Evolutionary conservation across 2,329 filamentous ascomycete species (phyloP).

Genomic region (Septoria petroselini): DNA sequence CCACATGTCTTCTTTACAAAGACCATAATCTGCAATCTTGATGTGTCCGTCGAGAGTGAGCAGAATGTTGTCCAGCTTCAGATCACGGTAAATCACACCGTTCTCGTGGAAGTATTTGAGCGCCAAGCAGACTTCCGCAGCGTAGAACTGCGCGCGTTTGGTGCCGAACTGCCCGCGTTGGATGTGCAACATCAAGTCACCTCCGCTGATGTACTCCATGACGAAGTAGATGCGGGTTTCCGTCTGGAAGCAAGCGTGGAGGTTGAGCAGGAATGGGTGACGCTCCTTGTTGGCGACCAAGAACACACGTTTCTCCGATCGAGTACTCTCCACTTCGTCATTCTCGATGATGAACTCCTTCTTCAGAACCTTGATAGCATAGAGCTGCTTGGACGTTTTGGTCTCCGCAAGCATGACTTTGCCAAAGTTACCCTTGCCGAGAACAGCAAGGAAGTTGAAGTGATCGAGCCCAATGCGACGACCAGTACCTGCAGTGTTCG

Average conservation of each 20-base stretch:
- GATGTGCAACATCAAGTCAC: constrained; percentile 98
- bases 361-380: constrained; percentile 98
- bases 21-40: constrained; percentile 97
- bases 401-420: constrained; percentile 99
- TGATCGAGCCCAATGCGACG: constrained; percentile 91
- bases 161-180: constrained; percentile 94
- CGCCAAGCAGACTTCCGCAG: constrained; percentile 92
- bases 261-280: constrained; percentile 89
- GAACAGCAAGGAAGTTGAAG: constrained; percentile 97
- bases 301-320: constrained; percentile 97
- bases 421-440: constrained; percentile 98
- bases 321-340: constrained; percentile 95
- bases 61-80: constrained; percentile 84
- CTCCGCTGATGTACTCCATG: constrained; percentile 98
- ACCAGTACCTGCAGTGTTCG: constrained; percentile 66
- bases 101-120: constrained; percentile 99
- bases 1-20: constrained; percentile 99
- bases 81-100: constrained; percentile 88
- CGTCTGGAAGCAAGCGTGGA: constrained; percentile 98
- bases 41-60: constrained; percentile 94
- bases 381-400: constrained; percentile 84
- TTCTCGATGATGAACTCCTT: constrained; percentile 99
- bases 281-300: constrained; percentile 94
- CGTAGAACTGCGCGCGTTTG: constrained; percentile 96
- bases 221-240: constrained; percentile 98